These are phyloP conservation scores for Zymoseptoria pseudotritici DNA, from an alignment of 2,329 filamentous ascomycete species.

Conservation along the genomic window DNA sequence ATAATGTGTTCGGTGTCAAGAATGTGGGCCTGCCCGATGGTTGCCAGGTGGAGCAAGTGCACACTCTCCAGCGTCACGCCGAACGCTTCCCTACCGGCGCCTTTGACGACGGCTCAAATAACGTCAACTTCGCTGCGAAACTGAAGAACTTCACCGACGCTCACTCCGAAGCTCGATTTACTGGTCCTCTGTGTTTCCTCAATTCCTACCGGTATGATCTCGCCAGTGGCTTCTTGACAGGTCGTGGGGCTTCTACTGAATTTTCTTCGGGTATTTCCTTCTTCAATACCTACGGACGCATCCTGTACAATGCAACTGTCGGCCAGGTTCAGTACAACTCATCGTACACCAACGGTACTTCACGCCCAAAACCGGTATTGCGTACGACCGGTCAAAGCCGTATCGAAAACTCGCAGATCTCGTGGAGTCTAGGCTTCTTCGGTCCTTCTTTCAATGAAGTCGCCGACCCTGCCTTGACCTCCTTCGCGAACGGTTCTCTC, in stretches of 20 bases:
- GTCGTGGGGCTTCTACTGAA: conserved; percentile 26
- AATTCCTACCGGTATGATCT: conserved; percentile 46
- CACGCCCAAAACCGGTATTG: conserved; percentile 43
- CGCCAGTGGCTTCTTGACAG: conserved; percentile 30
- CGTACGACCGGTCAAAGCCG: conserved; percentile 49
- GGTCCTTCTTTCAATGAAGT: conserved; percentile 38
- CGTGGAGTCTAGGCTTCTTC: conserved; percentile 48
- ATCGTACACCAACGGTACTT: conserved; percentile 42
- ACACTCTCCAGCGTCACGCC: conserved; percentile 49
- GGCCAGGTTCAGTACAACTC: conserved; percentile 45
- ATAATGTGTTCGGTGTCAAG: conserved; percentile 41
- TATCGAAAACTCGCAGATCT: conserved; percentile 49
- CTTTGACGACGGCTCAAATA: conserved; percentile 44
- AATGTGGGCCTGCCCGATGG: conserved; percentile 44
- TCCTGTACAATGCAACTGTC: conserved; percentile 43
- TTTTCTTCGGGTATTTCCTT: conserved; percentile 45
- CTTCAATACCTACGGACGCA: conserved; percentile 49
- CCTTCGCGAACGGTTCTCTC: conserved; percentile 32
- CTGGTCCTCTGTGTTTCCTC: conserved; percentile 46
- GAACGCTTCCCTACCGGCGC: conserved; percentile 44
- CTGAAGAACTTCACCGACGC: conserved; percentile 39
- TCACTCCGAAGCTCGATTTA: conserved; percentile 32
- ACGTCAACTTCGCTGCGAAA: conserved; percentile 44
- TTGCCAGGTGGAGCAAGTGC: conserved; percentile 50
- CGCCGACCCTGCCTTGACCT: conserved; percentile 33